Evolutionary conservation across 306 rosid species (phyloP).

Genomic region (Cyamopsis tetragonoloba): DNA sequence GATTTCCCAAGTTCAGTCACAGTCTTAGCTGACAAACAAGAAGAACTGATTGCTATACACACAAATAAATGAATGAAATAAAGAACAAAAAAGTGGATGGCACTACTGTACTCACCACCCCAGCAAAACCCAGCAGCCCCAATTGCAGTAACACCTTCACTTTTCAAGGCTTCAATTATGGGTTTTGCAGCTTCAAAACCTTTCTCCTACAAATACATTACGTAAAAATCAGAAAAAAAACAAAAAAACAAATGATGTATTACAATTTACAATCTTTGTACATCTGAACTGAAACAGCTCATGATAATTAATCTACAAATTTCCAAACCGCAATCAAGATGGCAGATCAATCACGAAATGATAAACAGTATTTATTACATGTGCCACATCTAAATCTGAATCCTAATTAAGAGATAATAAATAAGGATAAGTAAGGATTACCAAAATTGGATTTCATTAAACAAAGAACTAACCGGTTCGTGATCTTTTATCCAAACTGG

Average conservation of each 20-base stretch:
- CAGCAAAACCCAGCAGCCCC: constrained; percentile 80
- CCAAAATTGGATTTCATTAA: background rate
- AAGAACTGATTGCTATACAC: background rate
- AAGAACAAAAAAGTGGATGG: background rate
- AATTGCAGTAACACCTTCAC: constrained; percentile 38
- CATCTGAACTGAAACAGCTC: background rate
- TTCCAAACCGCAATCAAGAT: background rate
- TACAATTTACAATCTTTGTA: background rate
- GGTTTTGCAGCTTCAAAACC: constrained; percentile 46
- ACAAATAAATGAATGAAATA: background rate
- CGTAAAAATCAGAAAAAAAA: background rate
- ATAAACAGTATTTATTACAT: too few relatives aligned
- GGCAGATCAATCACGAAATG: too few relatives aligned
- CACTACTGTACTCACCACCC: constrained; percentile 84
- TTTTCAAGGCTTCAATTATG: constrained; percentile 50
- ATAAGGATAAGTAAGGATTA: background rate
- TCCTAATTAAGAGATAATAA: background rate
- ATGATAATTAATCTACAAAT: background rate
- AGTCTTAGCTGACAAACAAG: constrained; percentile 47
- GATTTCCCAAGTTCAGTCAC: constrained; percentile 45
- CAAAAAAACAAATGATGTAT: too few relatives aligned
- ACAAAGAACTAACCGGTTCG: constrained; percentile 41
- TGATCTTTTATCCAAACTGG: constrained; percentile 55
- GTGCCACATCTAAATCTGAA: background rate
- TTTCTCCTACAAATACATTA: constrained; percentile 40